Percentiles rank a stretch among this genome's conserved stretches.
These are phyloP conservation scores for Candida pseudoviswanathii DNA, from an alignment of 1,139 yeast species.

Conservation along the genomic window DNA sequence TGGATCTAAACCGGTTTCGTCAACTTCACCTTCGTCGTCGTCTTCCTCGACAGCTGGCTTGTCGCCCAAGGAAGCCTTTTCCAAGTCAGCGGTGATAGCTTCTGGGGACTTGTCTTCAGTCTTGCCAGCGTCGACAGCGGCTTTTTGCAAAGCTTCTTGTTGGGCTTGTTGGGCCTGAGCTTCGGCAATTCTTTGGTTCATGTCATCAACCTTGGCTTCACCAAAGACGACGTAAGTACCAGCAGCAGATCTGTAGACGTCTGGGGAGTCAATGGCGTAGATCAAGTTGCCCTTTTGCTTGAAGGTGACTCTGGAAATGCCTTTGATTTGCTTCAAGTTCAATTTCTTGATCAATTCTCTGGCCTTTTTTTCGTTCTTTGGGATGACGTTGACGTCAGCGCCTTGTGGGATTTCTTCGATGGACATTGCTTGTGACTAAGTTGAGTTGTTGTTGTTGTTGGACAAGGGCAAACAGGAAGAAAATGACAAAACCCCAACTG, in stretches of 20 bases:
- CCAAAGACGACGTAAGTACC: constrained; percentile 97
- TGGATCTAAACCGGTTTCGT: constrained; percentile 76
- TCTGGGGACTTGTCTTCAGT: constrained; percentile 62
- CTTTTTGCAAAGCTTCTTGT: constrained; percentile 70
- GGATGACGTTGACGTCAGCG: constrained; percentile 79
- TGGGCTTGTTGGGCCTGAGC: constrained; percentile 49
- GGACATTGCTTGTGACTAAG: constrained; percentile 38
- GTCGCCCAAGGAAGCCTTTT: constrained; percentile 68
- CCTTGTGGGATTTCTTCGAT: constrained; percentile 80
- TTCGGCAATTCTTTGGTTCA: constrained; percentile 76
- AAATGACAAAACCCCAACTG: neutral
- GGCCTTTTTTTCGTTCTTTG: constrained; percentile 96
- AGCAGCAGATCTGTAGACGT: constrained; percentile 91
- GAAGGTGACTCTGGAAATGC: constrained; percentile 94
- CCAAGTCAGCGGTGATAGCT: constrained; percentile 87
- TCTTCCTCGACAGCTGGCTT: constrained; percentile 38
- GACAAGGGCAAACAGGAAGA: neutral
- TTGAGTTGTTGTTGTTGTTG: neutral
- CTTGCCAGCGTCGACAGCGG: constrained; percentile 37
- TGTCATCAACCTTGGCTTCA: constrained; percentile 94
- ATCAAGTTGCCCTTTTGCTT: constrained; percentile 92
- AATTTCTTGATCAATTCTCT: constrained; percentile 88
- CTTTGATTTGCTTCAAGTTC: constrained; percentile 88
- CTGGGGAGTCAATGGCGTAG: constrained; percentile 92
- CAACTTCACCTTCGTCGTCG: constrained; percentile 70